These are phyloP conservation scores for Phytophthora quininea DNA, from an alignment of 352 stramenopile species.

Conservation along the genomic window DNA sequence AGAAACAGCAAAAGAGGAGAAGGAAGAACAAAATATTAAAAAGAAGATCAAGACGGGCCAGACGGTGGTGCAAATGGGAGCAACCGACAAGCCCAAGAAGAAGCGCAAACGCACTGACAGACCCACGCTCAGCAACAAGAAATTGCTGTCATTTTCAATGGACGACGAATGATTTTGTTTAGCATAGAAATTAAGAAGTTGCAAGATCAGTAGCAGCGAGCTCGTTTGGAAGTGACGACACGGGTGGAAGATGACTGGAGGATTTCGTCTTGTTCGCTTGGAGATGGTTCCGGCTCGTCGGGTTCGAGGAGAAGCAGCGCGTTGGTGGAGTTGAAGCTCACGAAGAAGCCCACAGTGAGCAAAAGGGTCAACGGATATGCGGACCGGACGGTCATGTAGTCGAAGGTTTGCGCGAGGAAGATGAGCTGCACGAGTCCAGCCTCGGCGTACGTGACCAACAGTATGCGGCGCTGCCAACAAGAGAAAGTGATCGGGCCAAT, in stretches of 20 bases:
- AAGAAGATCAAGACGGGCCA: conserved; percentile 41
- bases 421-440: conserved; percentile 44
- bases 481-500: conserved; percentile 62
- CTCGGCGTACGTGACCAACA: conserved; percentile 42
- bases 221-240: conserved; percentile 25
- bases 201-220: conserved; percentile 30
- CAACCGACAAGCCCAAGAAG: conserved; percentile 34
- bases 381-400: conserved; percentile 27
- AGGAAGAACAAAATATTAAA: conserved; percentile 20
- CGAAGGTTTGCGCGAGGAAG: conserved; percentile 40
- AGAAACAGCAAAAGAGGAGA: conserved; percentile 23
- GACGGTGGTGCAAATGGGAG: conserved; percentile 48
- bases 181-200: not conserved
- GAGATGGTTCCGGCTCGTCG: conserved; percentile 19
- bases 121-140: conserved; percentile 71
- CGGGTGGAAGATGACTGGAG: conserved; percentile 23
- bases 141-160: conserved; percentile 84
- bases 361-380: conserved; percentile 42
- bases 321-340: conserved; percentile 64
- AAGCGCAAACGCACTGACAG: conserved; percentile 56
- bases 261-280: conserved; percentile 3
- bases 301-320: conserved; percentile 59
- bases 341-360: conserved; percentile 46
- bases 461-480: conserved; percentile 47
- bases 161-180: conserved; percentile 60